Base-by-base conservation (phyloP, 2,329 filamentous ascomycete genomes). In the Colletotrichum sp. region DNA sequence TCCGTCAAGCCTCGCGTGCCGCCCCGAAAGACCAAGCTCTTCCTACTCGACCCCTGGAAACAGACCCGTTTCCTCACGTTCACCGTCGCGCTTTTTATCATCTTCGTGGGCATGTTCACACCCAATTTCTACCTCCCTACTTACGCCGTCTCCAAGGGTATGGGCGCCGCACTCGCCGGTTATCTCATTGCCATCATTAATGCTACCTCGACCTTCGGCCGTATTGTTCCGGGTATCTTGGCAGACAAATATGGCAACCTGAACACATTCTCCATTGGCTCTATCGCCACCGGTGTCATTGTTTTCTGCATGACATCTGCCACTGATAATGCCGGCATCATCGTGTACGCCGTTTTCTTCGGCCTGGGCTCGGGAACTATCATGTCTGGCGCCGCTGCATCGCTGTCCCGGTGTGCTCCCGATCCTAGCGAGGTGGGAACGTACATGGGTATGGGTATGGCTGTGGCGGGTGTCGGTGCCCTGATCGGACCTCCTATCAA, bases 111-210 rank as follows among this genome's bases (percentile, higher is more conserved):
- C 70, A 88, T 90, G 79, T 89, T 91, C 78, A 88, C 89, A 30
- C 90, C 91, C 25, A 84, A 92, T 48, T 91, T 92, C 82, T 92
- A 89, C 82, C 85, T 92, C 28, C 90, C 92, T 18, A 86, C 90
- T 1, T 94, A 92, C 79, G 92, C 91, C 6, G 85, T 91, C 3
- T 81, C 86, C 0, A 83, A 85, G 1, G 86, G 87, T 18, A 89
- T 94, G 76, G 87, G 90, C 2, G 83, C 85, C 1, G 86, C 88
- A 1, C 82, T 94, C 3, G 90, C 91, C 0, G 93, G 92, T 78
- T 95, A 94, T 79, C 87, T 94, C n/a, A 84, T 95, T 6, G 89
- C 93, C 3, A 91, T 95, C 74, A 86, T 94, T 78, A 95, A 95
- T 80, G 90, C 88, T 0, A 90, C 92, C 3, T 92, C 90, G 1